These are phyloP conservation scores for Agapanthus africanus DNA, from an alignment of 106 monocot species.

Conservation along the genomic window DNA sequence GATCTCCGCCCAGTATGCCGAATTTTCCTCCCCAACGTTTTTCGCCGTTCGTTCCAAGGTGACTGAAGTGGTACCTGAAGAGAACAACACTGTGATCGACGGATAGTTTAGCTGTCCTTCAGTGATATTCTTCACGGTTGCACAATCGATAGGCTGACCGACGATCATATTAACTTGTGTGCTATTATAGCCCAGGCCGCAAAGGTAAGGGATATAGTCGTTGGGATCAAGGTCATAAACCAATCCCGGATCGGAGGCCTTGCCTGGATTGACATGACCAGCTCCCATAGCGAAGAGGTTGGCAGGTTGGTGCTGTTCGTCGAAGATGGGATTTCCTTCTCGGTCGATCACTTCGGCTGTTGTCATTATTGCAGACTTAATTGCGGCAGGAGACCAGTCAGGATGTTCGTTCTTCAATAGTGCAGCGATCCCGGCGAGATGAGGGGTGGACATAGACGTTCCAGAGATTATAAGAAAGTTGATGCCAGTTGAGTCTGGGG, in stretches of 20 bases:
- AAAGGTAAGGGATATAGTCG: constrained; percentile 43
- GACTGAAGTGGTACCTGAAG: not conserved
- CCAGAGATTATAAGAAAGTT: constrained; percentile 25
- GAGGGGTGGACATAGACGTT: constrained; percentile 57
- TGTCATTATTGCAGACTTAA: constrained; percentile 60
- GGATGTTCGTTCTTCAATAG: constrained; percentile 38
- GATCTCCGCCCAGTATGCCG: constrained; percentile 3
- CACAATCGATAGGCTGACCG: constrained; percentile 7
- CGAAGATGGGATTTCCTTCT: constrained; percentile 15
- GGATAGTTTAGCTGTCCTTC: constrained; percentile 42
- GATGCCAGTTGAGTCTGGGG: not conserved
- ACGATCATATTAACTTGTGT: constrained; percentile 4
- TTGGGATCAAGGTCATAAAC: constrained; percentile 28
- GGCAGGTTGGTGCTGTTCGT: constrained; percentile 19
- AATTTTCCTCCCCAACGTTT: constrained; percentile 11
- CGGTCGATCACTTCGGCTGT: constrained; percentile 17
- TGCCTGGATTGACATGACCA: constrained; percentile 43
- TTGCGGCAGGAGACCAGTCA: constrained; percentile 52
- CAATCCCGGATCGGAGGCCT: constrained; percentile 42
- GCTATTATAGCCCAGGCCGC: constrained; percentile 18
- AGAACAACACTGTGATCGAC: constrained; percentile 16
- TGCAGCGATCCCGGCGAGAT: constrained; percentile 40
- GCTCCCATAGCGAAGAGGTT: constrained; percentile 26
- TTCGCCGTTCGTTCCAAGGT: constrained; percentile 25
- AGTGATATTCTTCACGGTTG: not conserved